A percentile compares a stretch with the other conserved stretches of the same genome.
Conservation (phyloP, 768 basidiomycete species). For the Amanita rimosa region DNA sequence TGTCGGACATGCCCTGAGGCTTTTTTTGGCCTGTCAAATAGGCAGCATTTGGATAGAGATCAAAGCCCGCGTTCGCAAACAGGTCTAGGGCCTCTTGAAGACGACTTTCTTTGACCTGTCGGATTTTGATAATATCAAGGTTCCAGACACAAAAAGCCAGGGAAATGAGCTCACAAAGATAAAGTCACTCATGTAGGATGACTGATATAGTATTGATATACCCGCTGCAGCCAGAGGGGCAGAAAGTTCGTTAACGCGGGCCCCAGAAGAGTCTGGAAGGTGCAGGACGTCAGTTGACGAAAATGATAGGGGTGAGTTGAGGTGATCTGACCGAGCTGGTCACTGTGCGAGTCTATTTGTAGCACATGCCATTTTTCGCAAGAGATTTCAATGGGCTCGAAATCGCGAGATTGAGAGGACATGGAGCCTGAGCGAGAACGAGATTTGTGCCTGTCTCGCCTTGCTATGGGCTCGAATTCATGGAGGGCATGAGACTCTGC, state of each 20-base stretch:
- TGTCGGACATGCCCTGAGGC: background rate
- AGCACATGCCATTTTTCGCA: conserved; percentile 70
- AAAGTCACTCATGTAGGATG: conserved; percentile 75
- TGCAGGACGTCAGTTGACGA: conserved; percentile 1
- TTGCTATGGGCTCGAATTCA: conserved; percentile 52
- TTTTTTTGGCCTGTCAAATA: conserved; percentile 12
- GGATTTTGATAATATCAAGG: conserved; percentile 8
- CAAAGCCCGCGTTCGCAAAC: conserved; percentile 52
- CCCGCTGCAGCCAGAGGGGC: conserved; percentile 66
- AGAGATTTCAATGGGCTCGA: conserved; percentile 56
- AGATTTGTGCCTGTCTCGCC: conserved; percentile 39
- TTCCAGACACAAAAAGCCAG: background rate
- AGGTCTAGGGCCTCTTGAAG: conserved; percentile 53
- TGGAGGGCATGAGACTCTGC: conserved; percentile 44
- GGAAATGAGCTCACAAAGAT: conserved; percentile 45
- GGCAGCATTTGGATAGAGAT: conserved; percentile 43
- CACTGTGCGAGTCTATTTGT: conserved; percentile 72
- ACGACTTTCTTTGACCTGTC: conserved; percentile 55
- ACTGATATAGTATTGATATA: conserved; percentile 76
- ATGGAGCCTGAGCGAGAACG: conserved; percentile 29
- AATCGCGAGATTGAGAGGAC: conserved; percentile 17
- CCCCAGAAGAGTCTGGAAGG: conserved; percentile 50
- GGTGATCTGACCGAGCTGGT: conserved; percentile 43
- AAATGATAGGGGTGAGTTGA: conserved; percentile 1
- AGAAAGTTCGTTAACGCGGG: conserved; percentile 66